Conservation (phyloP, 1,284 basidiomycete species). For the Apiotrichum mycotoxinovorans region DNA sequence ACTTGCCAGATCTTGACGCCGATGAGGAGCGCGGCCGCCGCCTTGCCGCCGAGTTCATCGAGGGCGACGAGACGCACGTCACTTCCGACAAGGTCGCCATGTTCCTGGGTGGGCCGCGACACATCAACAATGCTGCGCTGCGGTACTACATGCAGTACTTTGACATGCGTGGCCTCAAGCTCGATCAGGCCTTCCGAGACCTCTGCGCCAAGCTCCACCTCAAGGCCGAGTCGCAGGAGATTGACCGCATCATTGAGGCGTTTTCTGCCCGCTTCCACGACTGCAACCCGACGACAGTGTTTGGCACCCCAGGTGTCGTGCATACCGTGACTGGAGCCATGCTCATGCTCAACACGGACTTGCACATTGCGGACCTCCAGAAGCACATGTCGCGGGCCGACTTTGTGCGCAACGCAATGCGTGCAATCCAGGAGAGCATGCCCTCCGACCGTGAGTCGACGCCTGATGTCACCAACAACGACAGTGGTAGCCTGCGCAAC, state of each 20-base stretch:
- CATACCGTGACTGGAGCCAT: slow-evolving; percentile 92
- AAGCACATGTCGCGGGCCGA: slow-evolving; percentile 89
- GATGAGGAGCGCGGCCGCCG: slow-evolving; percentile 65
- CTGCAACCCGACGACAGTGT: slow-evolving; percentile 75
- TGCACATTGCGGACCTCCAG: slow-evolving; percentile 87
- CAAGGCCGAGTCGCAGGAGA: slow-evolving; percentile 94
- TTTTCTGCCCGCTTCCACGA: slow-evolving; percentile 87
- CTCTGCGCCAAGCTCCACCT: slow-evolving; percentile 88
- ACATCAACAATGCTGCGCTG: slow-evolving; percentile 70
- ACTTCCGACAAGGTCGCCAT: slow-evolving; percentile 89
- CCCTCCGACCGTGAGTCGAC: slow-evolving; percentile 53
- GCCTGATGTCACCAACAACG: slow-evolving; percentile 65
- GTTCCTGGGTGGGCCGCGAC: slow-evolving; percentile 82
- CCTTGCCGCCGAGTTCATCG: slow-evolving; percentile 73
- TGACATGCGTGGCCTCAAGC: slow-evolving; percentile 74
- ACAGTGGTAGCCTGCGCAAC: slow-evolving; percentile 54
- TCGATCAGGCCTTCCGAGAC: slow-evolving; percentile 85
- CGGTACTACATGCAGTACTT: slow-evolving; percentile 82
- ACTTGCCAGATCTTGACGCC: slow-evolving; percentile 6
- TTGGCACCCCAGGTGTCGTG: slow-evolving; percentile 83
- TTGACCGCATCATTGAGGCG: slow-evolving; percentile 89
- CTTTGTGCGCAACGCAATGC: slow-evolving; percentile 87
- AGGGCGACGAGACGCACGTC: slow-evolving; percentile 80
- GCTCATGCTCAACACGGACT: slow-evolving; percentile 90
- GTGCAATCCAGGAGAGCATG: slow-evolving; percentile 61